These are phyloP conservation scores for Caryocar brasiliense DNA, from an alignment of 441 rosid genomes.

Conservation along the genomic window DNA sequence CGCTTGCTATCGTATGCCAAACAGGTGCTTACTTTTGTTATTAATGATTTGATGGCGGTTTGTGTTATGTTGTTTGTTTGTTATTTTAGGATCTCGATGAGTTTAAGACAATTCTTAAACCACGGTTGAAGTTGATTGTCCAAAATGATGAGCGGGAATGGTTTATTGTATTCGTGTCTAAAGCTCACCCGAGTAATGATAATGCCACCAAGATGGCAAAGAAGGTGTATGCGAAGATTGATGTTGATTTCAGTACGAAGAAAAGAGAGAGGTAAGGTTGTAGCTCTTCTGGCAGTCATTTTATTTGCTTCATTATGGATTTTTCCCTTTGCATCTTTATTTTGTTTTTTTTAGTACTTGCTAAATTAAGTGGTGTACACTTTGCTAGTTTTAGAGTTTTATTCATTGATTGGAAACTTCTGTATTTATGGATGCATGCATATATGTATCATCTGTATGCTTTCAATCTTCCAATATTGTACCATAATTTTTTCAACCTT, in stretches of 20 bases:
- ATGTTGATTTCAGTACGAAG: conserved; percentile 92
- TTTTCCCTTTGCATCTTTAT: not conserved
- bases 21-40: no score
- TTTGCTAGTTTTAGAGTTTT: no score
- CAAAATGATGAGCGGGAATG: conserved; percentile 94
- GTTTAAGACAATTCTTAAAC: conserved; percentile 87
- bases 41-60: no score
- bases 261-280: conserved; percentile 77
- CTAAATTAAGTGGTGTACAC: no score
- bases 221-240: conserved; percentile 81
- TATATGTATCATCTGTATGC: no score
- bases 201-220: conserved; percentile 80
- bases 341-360: not conserved
- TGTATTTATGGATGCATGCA: no score
- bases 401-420: no score
- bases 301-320: no score
- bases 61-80: not conserved
- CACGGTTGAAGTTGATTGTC: conserved; percentile 79
- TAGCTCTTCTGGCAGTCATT: conserved; percentile 7
- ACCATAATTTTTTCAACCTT: no score
- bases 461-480: no score
- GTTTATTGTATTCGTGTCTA: conserved; percentile 93
- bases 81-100: conserved; percentile 84
- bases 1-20: no score
- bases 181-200: conserved; percentile 89